Evolutionary conservation across 371 early-diverging fungal species (phyloP), one percentile per base, ranked within the genome.

Genomic region (Rhizomucor pusillus): DNA sequence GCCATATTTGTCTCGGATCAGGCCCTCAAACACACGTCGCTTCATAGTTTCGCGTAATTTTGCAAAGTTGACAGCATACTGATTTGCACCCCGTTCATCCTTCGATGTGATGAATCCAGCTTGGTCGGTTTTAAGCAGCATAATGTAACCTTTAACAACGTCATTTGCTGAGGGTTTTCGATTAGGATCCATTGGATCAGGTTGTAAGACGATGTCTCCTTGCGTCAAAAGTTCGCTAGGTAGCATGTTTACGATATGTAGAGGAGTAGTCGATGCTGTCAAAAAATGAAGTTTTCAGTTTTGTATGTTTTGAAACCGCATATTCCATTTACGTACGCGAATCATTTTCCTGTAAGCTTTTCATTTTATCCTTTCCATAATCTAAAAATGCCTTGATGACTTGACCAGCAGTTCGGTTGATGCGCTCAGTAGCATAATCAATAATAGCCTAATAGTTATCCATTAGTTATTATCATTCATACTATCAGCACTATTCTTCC

Each of bases 1-100:
- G 33, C 96, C 95, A 66, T 82, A 88, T 52, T 85, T 79, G 37
- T 93, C 87, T 45, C 80, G 67, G 4, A 94, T 65, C 16, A 90
- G 65, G 0, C 75, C 67, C 62, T 91, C 88, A 14, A 96, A 59
- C 25, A 90, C 52, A 36, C 70, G 65, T 43, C 80, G 70, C 52
- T 81, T 82, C 71, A 93, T 67, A n/a, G 77, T 63, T n/a, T 60
- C 60, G 14, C 80, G 73, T 3, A 87, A 73, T 23, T 74, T 77
- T 44, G 71, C 71, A 65, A 88, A 88, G 50, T 84, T 77, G 50
- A 92, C 59, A 4, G 80, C 73, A 61, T 79, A 94, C 54, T 87
- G 87, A 40, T 89, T 92, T 11, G 84, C 79, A 39, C 90, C 89
- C 23, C 85, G 74, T 35, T 85, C 86, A 55, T 93, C 93, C 39